Base-by-base conservation (phyloP, 306 rosid species). In the Quercus robur region DNA sequence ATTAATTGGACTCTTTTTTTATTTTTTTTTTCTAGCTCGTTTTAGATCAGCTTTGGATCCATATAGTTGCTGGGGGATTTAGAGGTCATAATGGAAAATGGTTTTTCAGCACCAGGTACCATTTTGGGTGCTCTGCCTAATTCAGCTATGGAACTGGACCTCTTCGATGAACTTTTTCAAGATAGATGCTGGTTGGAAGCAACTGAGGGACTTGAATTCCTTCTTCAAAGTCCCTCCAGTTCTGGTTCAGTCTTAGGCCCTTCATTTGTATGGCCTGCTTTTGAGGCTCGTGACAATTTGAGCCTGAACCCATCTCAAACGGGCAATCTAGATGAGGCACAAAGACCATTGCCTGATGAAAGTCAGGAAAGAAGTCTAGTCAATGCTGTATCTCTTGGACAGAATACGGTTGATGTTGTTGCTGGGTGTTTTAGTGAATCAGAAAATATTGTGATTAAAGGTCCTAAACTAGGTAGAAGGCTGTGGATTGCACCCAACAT, bases 151-250 rank as follows among this genome's bases (percentile, higher is more conserved):
- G 96, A 95, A 74, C 84, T 91, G 63, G 93, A 93, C 56, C 90
- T 87, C 89, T 88, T 96, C 93, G 97, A 93, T 77, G 94, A 92
- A 55, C 85, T 93, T 68, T 85, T 96, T 72, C 83, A 80, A 20
- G 94, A 90, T 52, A 97, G 97, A 38, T 93, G 97, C 62, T 96
- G 97, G 98, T 80, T 96, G 81, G 98, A 93, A 80, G 79, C 97
- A 21, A 88, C 87, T 13, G 90, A 89, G 75, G 97, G 88, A 83
- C 83, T 92, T 71, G 93, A 88, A 44, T 87, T 85, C 71, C 83
- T 85, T 76, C 75, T 77, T 81, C 91, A 84, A 77, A 89, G 56
- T 78, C 89, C 90, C 52, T 71, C 89, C 51, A 81, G 52, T 75
- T 88, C 91, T 9, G 84, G 58, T 84, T 85, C 92, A 69, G 75